A percentile compares a stretch with the other conserved stretches of the same genome.
Conservation (phyloP, 352 stramenopile genomes). For the Phytophthora palmivora region DNA sequence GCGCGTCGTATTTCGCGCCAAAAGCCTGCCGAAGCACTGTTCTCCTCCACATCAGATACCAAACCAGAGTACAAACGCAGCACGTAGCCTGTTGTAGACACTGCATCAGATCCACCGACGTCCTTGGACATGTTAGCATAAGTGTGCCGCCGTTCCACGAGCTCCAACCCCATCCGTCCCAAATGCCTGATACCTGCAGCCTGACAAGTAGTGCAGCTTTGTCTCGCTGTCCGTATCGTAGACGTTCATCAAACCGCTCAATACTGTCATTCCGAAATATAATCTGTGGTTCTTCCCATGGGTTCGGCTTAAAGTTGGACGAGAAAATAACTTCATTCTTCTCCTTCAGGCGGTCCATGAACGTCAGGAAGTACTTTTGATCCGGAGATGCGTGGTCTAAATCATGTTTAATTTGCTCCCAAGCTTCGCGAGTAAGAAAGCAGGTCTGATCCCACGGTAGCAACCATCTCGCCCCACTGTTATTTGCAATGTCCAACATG, state of each 20-base stretch:
- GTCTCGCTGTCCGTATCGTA: constrained; percentile 60
- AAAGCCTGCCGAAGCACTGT: constrained; percentile 34
- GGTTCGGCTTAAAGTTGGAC: constrained; percentile 34
- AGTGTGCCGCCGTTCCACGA: constrained; percentile 46
- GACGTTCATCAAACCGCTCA: constrained; percentile 60
- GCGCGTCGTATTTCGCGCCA: constrained; percentile 57
- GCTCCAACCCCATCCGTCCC: constrained; percentile 58
- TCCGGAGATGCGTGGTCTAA: constrained; percentile 21
- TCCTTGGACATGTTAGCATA: constrained; percentile 51
- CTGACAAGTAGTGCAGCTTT: constrained; percentile 57
- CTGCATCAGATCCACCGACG: constrained; percentile 24
- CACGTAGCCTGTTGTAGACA: constrained; percentile 52
- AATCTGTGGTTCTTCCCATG: constrained; percentile 65
- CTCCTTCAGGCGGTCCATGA: constrained; percentile 54
- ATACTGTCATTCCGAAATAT: constrained; percentile 58
- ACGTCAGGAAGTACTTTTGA: constrained; percentile 62
- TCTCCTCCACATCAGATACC: constrained; percentile 30
- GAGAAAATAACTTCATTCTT: constrained; percentile 59
- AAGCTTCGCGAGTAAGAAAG: constrained; percentile 52
- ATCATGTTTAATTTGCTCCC: constrained; percentile 48
- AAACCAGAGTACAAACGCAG: constrained; percentile 58
- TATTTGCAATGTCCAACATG: constrained; percentile 51
- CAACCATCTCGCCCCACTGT: constrained; percentile 50
- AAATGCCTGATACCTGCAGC: constrained; percentile 48
- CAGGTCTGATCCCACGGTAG: constrained; percentile 66